phyloP scores from a whole-genome alignment of 1,284 basidiomycete genomes.

The Waitea zeae region DNA sequence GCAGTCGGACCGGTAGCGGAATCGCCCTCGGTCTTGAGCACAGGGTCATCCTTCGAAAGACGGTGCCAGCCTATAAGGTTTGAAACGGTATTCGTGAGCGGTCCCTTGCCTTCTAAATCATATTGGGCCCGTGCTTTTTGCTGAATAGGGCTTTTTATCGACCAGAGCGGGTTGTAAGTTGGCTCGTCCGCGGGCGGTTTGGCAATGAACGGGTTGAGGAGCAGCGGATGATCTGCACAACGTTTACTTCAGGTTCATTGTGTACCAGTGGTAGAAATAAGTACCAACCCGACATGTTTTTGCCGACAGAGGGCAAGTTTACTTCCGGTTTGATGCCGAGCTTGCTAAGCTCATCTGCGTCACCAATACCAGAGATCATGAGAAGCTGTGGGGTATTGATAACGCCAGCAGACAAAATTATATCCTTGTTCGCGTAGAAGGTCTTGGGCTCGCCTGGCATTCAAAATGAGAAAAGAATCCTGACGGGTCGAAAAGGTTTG shows the following conservation, averaged over 20 bases:
- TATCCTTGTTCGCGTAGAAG: slow-evolving; percentile 8
- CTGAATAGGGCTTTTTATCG: too few relatives aligned
- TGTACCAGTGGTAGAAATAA: neutral
- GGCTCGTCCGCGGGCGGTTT: neutral
- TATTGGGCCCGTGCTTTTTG: slow-evolving; percentile 6
- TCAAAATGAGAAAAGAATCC: slow-evolving; percentile 2
- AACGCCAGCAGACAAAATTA: slow-evolving; percentile 4
- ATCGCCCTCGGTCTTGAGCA: slow-evolving; percentile 7
- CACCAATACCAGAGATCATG: slow-evolving; percentile 25
- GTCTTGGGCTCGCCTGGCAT: slow-evolving; percentile 11
- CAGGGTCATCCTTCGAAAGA: slow-evolving; percentile 5
- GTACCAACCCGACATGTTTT: slow-evolving; percentile 17
- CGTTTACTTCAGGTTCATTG: neutral
- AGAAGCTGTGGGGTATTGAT: slow-evolving; percentile 8
- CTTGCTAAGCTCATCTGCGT: slow-evolving; percentile 12
- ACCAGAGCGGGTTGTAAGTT: too few relatives aligned
- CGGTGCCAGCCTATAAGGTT: slow-evolving; percentile 10
- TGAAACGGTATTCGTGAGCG: slow-evolving; percentile 5
- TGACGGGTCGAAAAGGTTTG: slow-evolving; percentile 6
- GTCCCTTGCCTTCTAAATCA: slow-evolving; percentile 6
- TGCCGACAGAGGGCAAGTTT: slow-evolving; percentile 18
- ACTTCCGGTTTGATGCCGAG: slow-evolving; percentile 15
- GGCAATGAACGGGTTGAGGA: neutral
- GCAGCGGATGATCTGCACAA: slow-evolving; percentile 1
- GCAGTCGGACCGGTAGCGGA: slow-evolving; percentile 10